These are phyloP conservation scores for Nigrospora sphaerica DNA, from an alignment of 2,329 filamentous ascomycete genomes.

Conservation along the genomic window DNA sequence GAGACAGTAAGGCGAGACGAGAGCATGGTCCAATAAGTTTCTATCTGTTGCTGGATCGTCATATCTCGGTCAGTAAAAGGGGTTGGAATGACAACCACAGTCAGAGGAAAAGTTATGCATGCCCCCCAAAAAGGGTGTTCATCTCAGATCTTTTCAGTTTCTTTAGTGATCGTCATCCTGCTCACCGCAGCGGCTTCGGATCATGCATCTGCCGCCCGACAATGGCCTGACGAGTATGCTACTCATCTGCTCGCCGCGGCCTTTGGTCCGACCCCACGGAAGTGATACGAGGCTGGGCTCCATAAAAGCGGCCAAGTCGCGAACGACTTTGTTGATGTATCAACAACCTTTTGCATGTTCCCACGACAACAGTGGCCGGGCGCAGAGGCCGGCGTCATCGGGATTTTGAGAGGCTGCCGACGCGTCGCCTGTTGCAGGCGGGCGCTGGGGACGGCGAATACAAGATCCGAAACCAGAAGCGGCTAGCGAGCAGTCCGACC, in stretches of 20 bases:
- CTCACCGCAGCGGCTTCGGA: constrained; percentile 8
- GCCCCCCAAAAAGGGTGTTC: not conserved
- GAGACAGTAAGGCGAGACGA: too few relatives aligned
- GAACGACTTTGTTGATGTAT: not conserved
- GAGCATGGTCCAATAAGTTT: too few relatives aligned
- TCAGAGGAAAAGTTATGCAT: too few relatives aligned
- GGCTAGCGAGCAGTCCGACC: constrained; percentile 7
- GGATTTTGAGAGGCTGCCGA: too few relatives aligned
- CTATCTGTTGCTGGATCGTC: too few relatives aligned
- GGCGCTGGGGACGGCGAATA: constrained; percentile 2
- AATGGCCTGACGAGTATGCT: not conserved
- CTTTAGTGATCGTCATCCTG: constrained; percentile 7
- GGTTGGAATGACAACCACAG: too few relatives aligned
- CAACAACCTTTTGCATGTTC: not conserved
- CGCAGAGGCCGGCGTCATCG: too few relatives aligned
- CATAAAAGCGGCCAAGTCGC: constrained; percentile 1
- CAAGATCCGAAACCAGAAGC: constrained; percentile 7
- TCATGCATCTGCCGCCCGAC: constrained; percentile 2
- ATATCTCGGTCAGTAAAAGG: too few relatives aligned
- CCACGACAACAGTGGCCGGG: too few relatives aligned
- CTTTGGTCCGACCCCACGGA: constrained; percentile 5
- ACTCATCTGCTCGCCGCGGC: constrained; percentile 3
- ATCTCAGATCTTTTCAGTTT: constrained; percentile 10
- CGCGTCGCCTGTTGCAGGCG: not conserved
- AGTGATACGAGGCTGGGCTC: constrained; percentile 2